Evolutionary conservation across 2,329 filamentous ascomycete genomes (phyloP).

Genomic region (Dactylellina drechsleri): DNA sequence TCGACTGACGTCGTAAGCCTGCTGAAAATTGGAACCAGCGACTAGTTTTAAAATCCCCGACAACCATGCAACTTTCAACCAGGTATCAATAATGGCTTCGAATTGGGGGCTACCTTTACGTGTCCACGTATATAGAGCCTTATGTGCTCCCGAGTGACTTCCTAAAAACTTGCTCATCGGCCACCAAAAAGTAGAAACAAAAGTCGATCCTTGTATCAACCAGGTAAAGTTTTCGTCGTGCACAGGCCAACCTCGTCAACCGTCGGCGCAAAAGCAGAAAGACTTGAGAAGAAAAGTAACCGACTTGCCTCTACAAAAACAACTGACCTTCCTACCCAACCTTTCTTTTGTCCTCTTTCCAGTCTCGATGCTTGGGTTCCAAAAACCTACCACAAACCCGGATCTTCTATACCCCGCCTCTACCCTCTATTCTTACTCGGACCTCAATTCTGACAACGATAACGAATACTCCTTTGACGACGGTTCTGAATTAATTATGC

Average conservation of each 20-base stretch:
- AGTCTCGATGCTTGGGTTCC: slow-evolving; percentile 48
- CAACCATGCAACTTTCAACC: slow-evolving; percentile 25
- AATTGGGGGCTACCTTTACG: slow-evolving; percentile 12
- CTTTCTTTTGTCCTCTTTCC: slow-evolving; percentile 52
- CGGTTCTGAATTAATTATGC: slow-evolving; percentile 41
- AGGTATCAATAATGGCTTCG: slow-evolving; percentile 5
- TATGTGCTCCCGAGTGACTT: slow-evolving; percentile 20
- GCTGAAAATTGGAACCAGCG: too few species aligned
- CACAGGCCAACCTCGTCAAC: slow-evolving; percentile 41
- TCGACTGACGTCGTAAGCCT: too few species aligned
- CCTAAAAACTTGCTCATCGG: slow-evolving; percentile 37
- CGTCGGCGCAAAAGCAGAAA: slow-evolving; percentile 40
- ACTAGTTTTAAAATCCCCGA: not conserved
- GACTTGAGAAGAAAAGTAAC: slow-evolving; percentile 47
- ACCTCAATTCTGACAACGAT: slow-evolving; percentile 38
- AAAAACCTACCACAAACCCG: slow-evolving; percentile 42
- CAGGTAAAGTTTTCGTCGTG: slow-evolving; percentile 45
- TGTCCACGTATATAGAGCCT: slow-evolving; percentile 47
- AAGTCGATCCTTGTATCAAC: slow-evolving; percentile 42
- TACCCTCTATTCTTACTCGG: slow-evolving; percentile 27
- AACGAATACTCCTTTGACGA: slow-evolving; percentile 16
- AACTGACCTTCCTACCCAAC: slow-evolving; percentile 42
- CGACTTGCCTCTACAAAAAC: slow-evolving; percentile 53
- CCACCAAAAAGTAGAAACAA: slow-evolving; percentile 40
- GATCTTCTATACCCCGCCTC: slow-evolving; percentile 49